Percentiles rank a stretch among this genome's conserved stretches.
phyloP scores from a whole-genome alignment of 129 eudicot species.

The Pittosporum tobira region DNA sequence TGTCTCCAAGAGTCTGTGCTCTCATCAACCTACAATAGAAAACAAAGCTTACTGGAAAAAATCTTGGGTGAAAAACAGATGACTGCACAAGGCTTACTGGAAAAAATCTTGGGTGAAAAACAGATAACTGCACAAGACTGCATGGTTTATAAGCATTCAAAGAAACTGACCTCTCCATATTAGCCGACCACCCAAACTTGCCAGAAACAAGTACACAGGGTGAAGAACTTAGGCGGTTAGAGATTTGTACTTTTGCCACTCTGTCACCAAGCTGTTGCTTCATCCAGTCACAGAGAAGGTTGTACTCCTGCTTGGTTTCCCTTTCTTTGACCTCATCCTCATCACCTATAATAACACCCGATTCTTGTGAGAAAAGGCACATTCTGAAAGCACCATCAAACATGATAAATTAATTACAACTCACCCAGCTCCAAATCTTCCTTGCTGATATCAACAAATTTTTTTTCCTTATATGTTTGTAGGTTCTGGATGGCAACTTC shows the following conservation, averaged over 20 bases:
- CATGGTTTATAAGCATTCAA: not conserved
- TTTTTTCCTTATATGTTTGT: constrained; percentile 88
- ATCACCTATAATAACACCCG: constrained; percentile 42
- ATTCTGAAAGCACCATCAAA: not conserved
- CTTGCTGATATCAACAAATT: constrained; percentile 97
- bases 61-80: not conserved
- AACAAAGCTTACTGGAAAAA: not conserved
- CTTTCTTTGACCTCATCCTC: constrained; percentile 84
- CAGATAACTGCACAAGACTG: not conserved
- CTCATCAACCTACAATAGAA: constrained; percentile 58
- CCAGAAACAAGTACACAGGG: constrained; percentile 99
- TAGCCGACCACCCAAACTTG: constrained; percentile 98
- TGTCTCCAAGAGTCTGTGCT: constrained; percentile 95
- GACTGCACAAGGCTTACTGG: not conserved
- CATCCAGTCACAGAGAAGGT: constrained; percentile 87
- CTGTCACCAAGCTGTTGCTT: constrained; percentile 94
- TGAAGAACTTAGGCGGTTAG: constrained; percentile 88
- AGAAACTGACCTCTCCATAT: constrained; percentile 80
- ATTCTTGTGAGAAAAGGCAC: not conserved
- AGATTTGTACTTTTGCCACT: constrained; percentile 94
- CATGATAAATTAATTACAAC: constrained; percentile 7
- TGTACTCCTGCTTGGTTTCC: constrained; percentile 82
- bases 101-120: not conserved
- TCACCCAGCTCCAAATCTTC: constrained; percentile 97
- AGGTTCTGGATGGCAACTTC: constrained; percentile 92